phyloP scores from a whole-genome alignment of 106 monocot species.

The Dioscorea dumetorum region DNA sequence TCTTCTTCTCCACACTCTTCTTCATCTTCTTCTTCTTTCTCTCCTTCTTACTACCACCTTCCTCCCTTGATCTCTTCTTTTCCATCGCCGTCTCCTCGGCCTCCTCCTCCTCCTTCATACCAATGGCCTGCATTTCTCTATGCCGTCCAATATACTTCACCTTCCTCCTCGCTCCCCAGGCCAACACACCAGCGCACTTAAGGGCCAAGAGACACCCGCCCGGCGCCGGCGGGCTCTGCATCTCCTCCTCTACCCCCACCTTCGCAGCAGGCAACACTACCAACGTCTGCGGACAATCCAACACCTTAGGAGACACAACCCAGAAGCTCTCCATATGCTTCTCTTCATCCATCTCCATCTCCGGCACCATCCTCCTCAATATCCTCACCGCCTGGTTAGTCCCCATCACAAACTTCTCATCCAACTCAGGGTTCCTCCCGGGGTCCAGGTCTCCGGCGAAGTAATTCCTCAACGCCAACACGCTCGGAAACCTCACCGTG shows the following conservation, averaged over 20 bases:
- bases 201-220: slow-evolving; percentile 21
- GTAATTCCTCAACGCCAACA: slow-evolving; percentile 46
- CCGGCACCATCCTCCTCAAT: slow-evolving; percentile 31
- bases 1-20: slow-evolving; percentile 11
- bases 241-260: slow-evolving; percentile 1
- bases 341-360: slow-evolving; percentile 22
- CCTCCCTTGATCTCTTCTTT: slow-evolving; percentile 27
- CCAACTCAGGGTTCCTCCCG: slow-evolving; percentile 49
- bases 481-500: slow-evolving; percentile 77
- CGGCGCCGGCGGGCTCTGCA: neutral
- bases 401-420: slow-evolving; percentile 91
- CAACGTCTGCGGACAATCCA: neutral
- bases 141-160: slow-evolving; percentile 49
- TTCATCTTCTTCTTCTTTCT: slow-evolving; percentile 20
- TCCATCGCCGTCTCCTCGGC: neutral
- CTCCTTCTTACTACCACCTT: slow-evolving; percentile 15
- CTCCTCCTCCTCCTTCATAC: slow-evolving; percentile 3
- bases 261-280: neutral
- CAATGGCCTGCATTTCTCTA: neutral
- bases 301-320: slow-evolving; percentile 27
- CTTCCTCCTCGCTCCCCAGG: slow-evolving; percentile 66
- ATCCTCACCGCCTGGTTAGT: slow-evolving; percentile 58
- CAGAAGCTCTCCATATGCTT: slow-evolving; percentile 57
- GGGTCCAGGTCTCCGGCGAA: slow-evolving; percentile 15
- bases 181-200: slow-evolving; percentile 13